Conservation (phyloP, 164 flowering plant species). For the Cinnamomum micranthum region DNA sequence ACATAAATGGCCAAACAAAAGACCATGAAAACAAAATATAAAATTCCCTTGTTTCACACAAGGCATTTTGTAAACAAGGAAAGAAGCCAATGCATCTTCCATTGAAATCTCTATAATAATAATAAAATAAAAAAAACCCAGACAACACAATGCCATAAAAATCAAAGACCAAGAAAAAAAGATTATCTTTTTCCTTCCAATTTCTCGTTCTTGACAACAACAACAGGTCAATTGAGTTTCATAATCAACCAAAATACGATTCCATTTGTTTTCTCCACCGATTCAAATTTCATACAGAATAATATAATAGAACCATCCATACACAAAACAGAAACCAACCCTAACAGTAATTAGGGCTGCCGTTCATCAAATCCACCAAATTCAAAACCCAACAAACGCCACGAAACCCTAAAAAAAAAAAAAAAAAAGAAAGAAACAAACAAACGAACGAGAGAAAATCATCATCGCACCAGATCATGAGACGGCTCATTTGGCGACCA, state of each 20-base stretch:
- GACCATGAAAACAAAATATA: too few species aligned
- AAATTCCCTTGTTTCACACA: too few species aligned
- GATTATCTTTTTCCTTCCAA: neutral
- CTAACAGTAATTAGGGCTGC: neutral
- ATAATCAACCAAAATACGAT: neutral
- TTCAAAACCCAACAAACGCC: neutral
- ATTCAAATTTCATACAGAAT: neutral
- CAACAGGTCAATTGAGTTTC: neutral
- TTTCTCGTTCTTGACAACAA: neutral
- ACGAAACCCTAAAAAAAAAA: neutral
- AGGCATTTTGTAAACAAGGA: neutral
- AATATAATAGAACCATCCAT: neutral
- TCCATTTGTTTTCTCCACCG: neutral
- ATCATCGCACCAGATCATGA: neutral
- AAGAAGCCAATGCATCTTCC: neutral
- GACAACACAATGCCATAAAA: neutral
- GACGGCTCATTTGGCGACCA: conserved; percentile 76
- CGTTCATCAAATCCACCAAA: neutral
- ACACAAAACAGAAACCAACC: neutral
- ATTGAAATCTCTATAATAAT: too few species aligned
- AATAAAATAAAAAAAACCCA: neutral
- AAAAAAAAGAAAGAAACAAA: too few species aligned
- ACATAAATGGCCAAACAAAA: too few species aligned
- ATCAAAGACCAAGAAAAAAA: neutral
- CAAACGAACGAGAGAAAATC: neutral